Percentiles rank a stretch among this genome's conserved stretches.
Conservation (phyloP, 2,329 filamentous ascomycete species). For the Beauveria australis region DNA sequence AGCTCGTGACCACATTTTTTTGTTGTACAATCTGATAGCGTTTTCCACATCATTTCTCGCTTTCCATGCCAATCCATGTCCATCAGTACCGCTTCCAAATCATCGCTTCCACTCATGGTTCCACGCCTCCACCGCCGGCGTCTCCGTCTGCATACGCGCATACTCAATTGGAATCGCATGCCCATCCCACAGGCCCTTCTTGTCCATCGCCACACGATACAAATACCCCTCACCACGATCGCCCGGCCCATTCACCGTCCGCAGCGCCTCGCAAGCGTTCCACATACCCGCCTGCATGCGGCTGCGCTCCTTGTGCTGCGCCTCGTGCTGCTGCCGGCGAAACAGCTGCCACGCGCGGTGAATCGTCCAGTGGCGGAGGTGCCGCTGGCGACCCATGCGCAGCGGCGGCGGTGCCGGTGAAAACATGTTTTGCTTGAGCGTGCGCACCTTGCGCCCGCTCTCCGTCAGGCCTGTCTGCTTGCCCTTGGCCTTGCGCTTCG, state of each 20-base stretch:
- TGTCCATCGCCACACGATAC: slow-evolving; percentile 83
- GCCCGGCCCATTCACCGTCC: slow-evolving; percentile 45
- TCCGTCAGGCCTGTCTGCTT: slow-evolving; percentile 20
- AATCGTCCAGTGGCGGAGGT: slow-evolving; percentile 96
- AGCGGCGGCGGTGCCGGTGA: slow-evolving; percentile 57
- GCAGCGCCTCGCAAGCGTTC: slow-evolving; percentile 76
- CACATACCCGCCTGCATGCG: slow-evolving; percentile 76
- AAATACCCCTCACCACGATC: slow-evolving; percentile 58
- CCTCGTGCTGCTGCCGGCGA: slow-evolving; percentile 58
- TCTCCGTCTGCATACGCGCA: slow-evolving; percentile 75
- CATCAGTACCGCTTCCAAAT: not conserved
- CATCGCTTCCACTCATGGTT: slow-evolving; percentile 82
- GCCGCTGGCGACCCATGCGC: slow-evolving; percentile 78
- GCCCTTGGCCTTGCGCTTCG: slow-evolving; percentile 15
- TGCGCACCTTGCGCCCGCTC: slow-evolving; percentile 34
- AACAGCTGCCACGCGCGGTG: slow-evolving; percentile 89
- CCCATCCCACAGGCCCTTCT: slow-evolving; percentile 70
- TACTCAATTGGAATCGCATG: slow-evolving; percentile 86
- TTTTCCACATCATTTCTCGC: not conserved
- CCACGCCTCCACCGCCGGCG: slow-evolving; percentile 71
- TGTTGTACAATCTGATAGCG: not conserved
- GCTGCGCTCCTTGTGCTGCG: slow-evolving; percentile 63
- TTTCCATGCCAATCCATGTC: no score
- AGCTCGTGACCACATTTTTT: no score
- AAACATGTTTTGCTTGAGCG: slow-evolving; percentile 40